These are phyloP conservation scores for Penstemon davidsonii DNA, from an alignment of 257 asterid genomes.

Conservation along the genomic window DNA sequence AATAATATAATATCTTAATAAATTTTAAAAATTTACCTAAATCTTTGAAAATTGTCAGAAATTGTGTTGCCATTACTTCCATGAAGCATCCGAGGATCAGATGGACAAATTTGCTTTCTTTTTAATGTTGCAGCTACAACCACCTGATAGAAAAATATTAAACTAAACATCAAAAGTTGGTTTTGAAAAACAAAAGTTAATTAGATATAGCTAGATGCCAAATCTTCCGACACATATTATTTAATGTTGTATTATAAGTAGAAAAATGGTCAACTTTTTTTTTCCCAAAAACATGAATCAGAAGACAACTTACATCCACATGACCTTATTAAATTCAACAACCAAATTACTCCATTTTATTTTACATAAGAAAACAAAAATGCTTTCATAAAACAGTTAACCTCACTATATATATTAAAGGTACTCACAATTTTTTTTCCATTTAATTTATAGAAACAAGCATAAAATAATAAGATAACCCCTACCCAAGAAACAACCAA, in stretches of 20 bases:
- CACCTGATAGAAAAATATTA: conserved; percentile 47
- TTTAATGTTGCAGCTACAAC: conserved; percentile 79
- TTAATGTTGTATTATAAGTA: conserved; percentile 30
- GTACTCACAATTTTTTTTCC: neutral
- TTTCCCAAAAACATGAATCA: conserved; percentile 24
- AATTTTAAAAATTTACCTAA: conserved; percentile 45
- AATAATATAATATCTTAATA: neutral
- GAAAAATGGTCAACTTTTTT: conserved; percentile 26
- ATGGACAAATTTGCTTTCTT: conserved; percentile 59
- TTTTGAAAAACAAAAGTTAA: neutral
- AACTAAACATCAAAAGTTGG: conserved; percentile 1
- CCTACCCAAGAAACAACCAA: conserved; percentile 24
- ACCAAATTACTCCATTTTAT: conserved; percentile 21
- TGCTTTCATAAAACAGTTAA: conserved; percentile 35
- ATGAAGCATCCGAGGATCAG: conserved; percentile 67
- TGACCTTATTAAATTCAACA: conserved; percentile 32
- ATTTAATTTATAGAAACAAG: neutral
- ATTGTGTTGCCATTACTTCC: conserved; percentile 38
- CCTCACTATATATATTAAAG: conserved; percentile 20
- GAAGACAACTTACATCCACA: conserved; percentile 22
- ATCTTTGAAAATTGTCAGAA: conserved; percentile 43
- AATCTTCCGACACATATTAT: conserved; percentile 46
- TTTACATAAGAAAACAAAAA: conserved; percentile 28
- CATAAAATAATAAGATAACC: conserved; percentile 28
- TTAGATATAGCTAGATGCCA: conserved; percentile 34